Evolutionary conservation across 352 stramenopile genomes (phyloP), one percentile per base, ranked within the genome.

Genomic region (Thraustochytrium sp.): DNA sequence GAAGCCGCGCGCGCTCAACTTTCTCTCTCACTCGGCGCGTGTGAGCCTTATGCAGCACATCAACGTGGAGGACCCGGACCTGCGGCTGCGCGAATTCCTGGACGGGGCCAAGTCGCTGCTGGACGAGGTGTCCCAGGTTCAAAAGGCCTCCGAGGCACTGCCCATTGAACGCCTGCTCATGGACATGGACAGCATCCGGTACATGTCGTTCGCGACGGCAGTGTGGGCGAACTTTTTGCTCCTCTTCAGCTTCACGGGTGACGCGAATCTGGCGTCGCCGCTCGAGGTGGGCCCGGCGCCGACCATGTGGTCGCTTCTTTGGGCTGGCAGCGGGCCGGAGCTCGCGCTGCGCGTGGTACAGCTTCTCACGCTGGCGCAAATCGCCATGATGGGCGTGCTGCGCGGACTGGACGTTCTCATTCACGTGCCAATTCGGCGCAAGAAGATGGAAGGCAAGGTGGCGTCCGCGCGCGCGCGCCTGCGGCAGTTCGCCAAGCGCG

Each of bases 21-120:
- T 80, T 72, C 68, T 80, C 16, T 80, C 68, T 23, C 42, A 80
- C 44, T 80, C 68, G 26, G 68, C 68, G 1, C 68, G 68, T 8
- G 68, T 63, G 23, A 13, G 44, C n/a, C 44, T 80, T 23, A 65
- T 80, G 44, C 68, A 80, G 42, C 44, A 80, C 29, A 63, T 80
- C 1, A 38, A 46, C 38, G 68, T 80, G 8, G 40, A 46, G 18
- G 53, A 80, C 51, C 31, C 68, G 31, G 68, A 80, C 13, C 13
- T 51, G 18, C 68, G 68, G 13, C 49, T 80, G 46, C 68, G 46
- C 4, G 68, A 80, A 29, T 80, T 80, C 42, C 68, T 80, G 31
- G 68, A 80, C 8, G 46, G 34, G 21, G 68, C 68, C 8, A 46
- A 53, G 13, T 80, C 68, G 18, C 68, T 80, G 23, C 31, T 80